Evolutionary conservation across 1,284 basidiomycete species (phyloP), one percentile per base, ranked within the genome.

Genomic region (Apiotrichum mycotoxinovorans): DNA sequence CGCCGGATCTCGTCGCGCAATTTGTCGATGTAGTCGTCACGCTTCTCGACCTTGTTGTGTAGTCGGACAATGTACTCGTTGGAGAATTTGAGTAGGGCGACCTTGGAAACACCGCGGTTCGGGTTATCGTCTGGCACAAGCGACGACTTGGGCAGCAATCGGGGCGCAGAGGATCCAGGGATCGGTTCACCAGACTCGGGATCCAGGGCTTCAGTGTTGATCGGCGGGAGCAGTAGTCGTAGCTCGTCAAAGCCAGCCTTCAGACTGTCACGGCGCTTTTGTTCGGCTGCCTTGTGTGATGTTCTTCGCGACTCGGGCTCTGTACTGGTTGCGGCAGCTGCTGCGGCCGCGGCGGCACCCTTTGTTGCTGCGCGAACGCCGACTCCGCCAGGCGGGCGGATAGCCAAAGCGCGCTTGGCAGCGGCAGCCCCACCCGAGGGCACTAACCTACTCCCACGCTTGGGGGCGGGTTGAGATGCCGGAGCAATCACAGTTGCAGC

Each of bases 161-260:
- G 82, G 0, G 91, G 91, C 0, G 91, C 91, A 27, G 91, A 83
- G 0, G 88, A 87, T 18, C 91, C 91, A 8, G 91, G 91, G 3
- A 91, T 81, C 2, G 88, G 81, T 82, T 84, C 53, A 80, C 84
- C 77, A 1, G 75, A 73, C 61, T 88, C 87, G 0, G 84, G 84
- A 26, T 88, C 87, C 14, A 91, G 79, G 4, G 89, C 86, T 63
- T 78, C 76, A 18, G 73, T 73, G 61, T 78, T 77, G 67, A 97
- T 90, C 2, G 91, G 88, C 0, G 95, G 95, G 0, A 98, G 82
- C 15, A 98, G 80, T 10, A 82, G 77, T 15, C 95, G 88, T 14
- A 98, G 83, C 63, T 97, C 93, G 74, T 98, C 95, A 71, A 95
- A 98, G 18, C 91, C 93, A 12, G 87, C 87, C 79, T 98, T 98